Percentiles rank a stretch among this genome's conserved stretches.
phyloP scores from a whole-genome alignment of 2,329 filamentous ascomycete genomes.

The Trichoderma sp. region DNA sequence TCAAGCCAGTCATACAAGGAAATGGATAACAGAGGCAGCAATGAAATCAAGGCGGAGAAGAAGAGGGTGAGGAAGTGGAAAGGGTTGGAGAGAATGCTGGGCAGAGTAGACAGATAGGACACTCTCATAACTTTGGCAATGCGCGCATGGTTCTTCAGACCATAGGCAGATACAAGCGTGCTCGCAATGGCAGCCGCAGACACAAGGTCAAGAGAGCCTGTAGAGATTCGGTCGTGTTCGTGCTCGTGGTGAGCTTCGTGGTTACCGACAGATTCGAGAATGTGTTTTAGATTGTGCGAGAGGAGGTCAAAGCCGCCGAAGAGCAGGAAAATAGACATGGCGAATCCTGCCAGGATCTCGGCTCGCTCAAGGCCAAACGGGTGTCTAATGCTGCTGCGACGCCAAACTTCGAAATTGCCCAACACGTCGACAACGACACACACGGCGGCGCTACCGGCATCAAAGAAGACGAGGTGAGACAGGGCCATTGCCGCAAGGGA shows the following conservation, averaged over 20 bases:
- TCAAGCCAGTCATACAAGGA: conserved; percentile 84
- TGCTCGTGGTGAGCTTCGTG: conserved; percentile 75
- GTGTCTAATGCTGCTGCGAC: conserved; percentile 85
- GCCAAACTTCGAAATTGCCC: conserved; percentile 97
- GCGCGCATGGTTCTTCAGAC: conserved; percentile 84
- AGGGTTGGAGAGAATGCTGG: conserved; percentile 87
- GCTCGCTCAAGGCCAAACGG: conserved; percentile 91
- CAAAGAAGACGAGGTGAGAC: conserved; percentile 92
- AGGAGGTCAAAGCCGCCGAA: conserved; percentile 97
- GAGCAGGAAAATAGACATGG: conserved; percentile 92
- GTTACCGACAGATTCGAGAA: conserved; percentile 64
- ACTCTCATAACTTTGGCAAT: conserved; percentile 92
- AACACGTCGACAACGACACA: conserved; percentile 92
- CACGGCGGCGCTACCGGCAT: conserved; percentile 86
- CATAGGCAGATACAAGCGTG: conserved; percentile 83
- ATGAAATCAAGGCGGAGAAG: conserved; percentile 76
- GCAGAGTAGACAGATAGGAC: conserved; percentile 76
- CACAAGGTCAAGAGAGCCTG: conserved; percentile 79
- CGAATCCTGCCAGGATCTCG: conserved; percentile 93
- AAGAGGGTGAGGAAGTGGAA: conserved; percentile 92
- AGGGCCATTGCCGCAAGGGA: conserved; percentile 90
- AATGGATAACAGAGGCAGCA: conserved; percentile 79
- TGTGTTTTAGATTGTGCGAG: conserved; percentile 89
- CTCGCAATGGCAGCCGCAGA: conserved; percentile 78
- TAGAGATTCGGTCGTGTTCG: conserved; percentile 64